A percentile compares a stretch with the other conserved stretches of the same genome.
Evolutionary conservation across 768 basidiomycete species (phyloP).

Genomic region (Suillus variegatus): DNA sequence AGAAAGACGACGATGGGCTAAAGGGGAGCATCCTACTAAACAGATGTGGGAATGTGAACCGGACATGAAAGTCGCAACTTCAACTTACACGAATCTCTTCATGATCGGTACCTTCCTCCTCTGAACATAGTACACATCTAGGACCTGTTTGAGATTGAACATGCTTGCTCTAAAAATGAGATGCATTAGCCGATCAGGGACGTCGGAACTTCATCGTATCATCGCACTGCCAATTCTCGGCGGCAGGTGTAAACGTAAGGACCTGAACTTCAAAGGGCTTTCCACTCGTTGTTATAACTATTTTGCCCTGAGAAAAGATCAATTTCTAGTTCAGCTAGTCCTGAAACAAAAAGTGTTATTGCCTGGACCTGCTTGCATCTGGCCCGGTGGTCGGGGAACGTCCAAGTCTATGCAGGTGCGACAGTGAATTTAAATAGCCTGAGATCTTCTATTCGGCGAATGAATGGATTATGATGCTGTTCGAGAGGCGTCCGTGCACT

Average conservation of each 20-base stretch:
- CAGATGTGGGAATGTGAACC: background rate
- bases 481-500: background rate
- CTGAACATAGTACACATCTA: background rate
- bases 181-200: too few relatives aligned
- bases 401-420: background rate
- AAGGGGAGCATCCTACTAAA: too few relatives aligned
- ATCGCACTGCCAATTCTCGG: background rate
- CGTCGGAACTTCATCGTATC: background rate
- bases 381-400: too few relatives aligned
- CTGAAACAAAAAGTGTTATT: too few relatives aligned
- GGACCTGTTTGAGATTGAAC: background rate
- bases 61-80: background rate
- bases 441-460: background rate
- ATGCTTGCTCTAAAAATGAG: background rate
- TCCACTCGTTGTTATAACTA: background rate
- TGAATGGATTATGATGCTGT: background rate
- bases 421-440: background rate
- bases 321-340: background rate
- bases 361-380: too few relatives aligned
- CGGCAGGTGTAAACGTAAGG: background rate
- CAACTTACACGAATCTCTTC: background rate
- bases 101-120: background rate
- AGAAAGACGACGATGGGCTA: too few relatives aligned
- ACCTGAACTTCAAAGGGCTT: background rate
- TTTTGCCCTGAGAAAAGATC: background rate